These are phyloP conservation scores for Chenopodium berlandieri DNA, from an alignment of 148 eudicot genomes.

Conservation along the genomic window DNA sequence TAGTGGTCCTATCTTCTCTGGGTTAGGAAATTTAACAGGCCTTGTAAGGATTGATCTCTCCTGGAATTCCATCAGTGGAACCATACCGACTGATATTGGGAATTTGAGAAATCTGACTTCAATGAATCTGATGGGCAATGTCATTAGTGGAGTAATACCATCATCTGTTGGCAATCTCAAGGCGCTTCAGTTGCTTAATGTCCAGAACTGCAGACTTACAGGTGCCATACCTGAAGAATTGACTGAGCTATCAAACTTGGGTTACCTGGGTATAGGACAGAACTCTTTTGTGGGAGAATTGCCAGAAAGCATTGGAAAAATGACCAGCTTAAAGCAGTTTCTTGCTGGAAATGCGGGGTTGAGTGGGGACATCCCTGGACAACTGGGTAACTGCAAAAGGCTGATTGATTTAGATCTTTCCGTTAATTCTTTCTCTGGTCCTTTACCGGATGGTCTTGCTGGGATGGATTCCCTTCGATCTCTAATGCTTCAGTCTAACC, in stretches of 20 bases:
- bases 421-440: constrained; percentile 64
- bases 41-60: constrained; percentile 67
- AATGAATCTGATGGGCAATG: constrained; percentile 37
- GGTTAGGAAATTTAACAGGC: constrained; percentile 48
- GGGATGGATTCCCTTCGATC: constrained; percentile 61
- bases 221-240: constrained; percentile 66
- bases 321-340: constrained; percentile 53
- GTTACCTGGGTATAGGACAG: constrained; percentile 57
- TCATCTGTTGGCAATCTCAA: constrained; percentile 52
- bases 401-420: constrained; percentile 59
- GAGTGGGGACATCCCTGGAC: constrained; percentile 61
- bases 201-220: constrained; percentile 57
- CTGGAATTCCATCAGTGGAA: constrained; percentile 52
- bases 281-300: constrained; percentile 66
- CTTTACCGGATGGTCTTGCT: constrained; percentile 63
- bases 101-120: constrained; percentile 39
- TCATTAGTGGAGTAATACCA: constrained; percentile 51
- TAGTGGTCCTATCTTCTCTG: constrained; percentile 53
- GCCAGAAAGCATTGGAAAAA: constrained; percentile 62
- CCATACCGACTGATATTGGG: constrained; percentile 55
- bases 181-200: constrained; percentile 45
- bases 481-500: constrained; percentile 53
- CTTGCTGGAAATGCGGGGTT: constrained; percentile 60
- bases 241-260: constrained; percentile 51
- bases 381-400: constrained; percentile 76